Conservation (phyloP, 2,329 filamentous ascomycete genomes). For the Aspergillus sp. region DNA sequence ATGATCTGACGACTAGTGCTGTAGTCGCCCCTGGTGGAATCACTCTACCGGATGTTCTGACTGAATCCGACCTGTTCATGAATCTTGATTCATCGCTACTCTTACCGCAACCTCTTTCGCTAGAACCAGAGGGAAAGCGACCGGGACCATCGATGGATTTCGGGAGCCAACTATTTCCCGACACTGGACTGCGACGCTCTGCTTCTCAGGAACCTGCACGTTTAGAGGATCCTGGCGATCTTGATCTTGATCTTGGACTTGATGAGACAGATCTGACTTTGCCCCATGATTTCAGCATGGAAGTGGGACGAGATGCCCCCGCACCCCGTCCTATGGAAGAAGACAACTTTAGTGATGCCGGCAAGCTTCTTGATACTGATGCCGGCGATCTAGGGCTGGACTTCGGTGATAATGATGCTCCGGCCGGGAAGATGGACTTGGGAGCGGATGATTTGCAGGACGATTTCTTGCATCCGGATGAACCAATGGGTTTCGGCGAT, state of each 20-base stretch:
- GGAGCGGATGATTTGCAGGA: slow-evolving; percentile 39
- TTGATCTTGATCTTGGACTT: slow-evolving; percentile 70
- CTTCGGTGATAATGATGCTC: slow-evolving; percentile 47
- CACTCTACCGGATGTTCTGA: slow-evolving; percentile 87
- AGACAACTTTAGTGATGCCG: slow-evolving; percentile 58
- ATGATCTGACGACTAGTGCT: slow-evolving; percentile 78
- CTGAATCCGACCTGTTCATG: slow-evolving; percentile 86
- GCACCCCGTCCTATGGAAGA: slow-evolving; percentile 61
- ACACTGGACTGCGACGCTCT: slow-evolving; percentile 52
- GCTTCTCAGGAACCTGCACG: slow-evolving; percentile 52
- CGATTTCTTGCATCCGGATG: slow-evolving; percentile 57
- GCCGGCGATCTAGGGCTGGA: slow-evolving; percentile 53
- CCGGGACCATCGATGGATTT: slow-evolving; percentile 50
- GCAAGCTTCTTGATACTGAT: slow-evolving; percentile 55
- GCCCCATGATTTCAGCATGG: slow-evolving; percentile 67
- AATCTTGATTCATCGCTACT: slow-evolving; percentile 80
- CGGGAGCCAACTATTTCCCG: slow-evolving; percentile 77
- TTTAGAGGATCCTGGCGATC: slow-evolving; percentile 55
- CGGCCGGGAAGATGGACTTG: slow-evolving; percentile 40
- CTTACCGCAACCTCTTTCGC: slow-evolving; percentile 66
- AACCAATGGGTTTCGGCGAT: slow-evolving; percentile 53
- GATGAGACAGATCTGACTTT: slow-evolving; percentile 61
- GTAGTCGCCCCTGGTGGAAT: slow-evolving; percentile 79
- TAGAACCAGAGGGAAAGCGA: slow-evolving; percentile 37
- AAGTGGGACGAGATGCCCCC: slow-evolving; percentile 86